A percentile compares a stretch with the other conserved stretches of the same genome.
Evolutionary conservation across 345 rosid genomes (phyloP).

Genomic region (Citrus medica): DNA sequence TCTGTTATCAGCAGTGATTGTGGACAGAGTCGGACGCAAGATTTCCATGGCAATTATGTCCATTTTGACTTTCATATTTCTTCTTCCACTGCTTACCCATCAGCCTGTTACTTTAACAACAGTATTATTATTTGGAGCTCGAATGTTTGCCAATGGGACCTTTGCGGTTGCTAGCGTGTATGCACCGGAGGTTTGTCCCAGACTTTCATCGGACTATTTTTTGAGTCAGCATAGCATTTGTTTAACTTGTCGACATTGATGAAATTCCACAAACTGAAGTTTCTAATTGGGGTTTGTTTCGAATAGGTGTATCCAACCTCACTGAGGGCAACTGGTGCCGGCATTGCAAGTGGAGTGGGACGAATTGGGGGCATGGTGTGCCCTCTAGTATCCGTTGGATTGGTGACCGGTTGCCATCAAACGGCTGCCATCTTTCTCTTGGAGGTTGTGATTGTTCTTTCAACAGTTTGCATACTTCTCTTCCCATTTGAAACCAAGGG

Average conservation of each 20-base stretch:
- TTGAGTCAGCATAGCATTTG: too few relatives aligned
- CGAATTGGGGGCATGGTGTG: constrained; percentile 62
- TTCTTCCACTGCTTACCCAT: constrained; percentile 45
- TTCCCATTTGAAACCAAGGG: constrained; percentile 65
- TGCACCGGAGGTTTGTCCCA: constrained; percentile 53
- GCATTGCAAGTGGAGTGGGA: constrained; percentile 52
- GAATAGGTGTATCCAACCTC: constrained; percentile 55
- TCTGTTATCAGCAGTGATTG: constrained; percentile 45
- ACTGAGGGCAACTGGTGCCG: constrained; percentile 55
- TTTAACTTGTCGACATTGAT: too few relatives aligned
- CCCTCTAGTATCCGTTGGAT: constrained; percentile 53
- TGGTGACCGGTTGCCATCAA: constrained; percentile 58
- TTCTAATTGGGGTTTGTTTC: background rate
- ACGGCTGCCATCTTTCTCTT: constrained; percentile 39
- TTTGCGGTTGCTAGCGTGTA: constrained; percentile 41
- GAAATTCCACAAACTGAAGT: too few relatives aligned
- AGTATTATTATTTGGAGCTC: constrained; percentile 49
- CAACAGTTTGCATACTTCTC: constrained; percentile 35
- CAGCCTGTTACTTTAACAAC: constrained; percentile 42
- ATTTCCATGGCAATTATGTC: constrained; percentile 45
- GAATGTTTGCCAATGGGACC: constrained; percentile 46
- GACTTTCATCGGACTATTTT: too few relatives aligned
- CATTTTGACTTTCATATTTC: constrained; percentile 35
- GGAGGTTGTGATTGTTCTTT: constrained; percentile 28
- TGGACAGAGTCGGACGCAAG: constrained; percentile 63